Evolutionary conservation across 371 early-diverging fungal genomes (phyloP).

Genomic region (Nematocida sp.): DNA sequence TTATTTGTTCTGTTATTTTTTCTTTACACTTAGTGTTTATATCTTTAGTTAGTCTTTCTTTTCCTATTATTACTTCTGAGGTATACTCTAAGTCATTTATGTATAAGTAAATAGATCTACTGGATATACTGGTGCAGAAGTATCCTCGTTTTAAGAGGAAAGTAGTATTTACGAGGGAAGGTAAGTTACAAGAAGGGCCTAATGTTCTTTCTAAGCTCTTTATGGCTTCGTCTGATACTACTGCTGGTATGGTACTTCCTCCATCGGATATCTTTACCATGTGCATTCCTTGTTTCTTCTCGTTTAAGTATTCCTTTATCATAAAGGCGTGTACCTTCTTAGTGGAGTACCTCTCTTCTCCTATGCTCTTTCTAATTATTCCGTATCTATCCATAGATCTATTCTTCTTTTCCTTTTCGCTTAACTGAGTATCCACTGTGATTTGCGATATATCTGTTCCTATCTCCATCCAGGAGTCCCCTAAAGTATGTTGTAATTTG

Average conservation of each 20-base stretch:
- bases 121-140: too few relatives aligned
- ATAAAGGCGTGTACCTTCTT: too few relatives aligned
- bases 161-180: neutral
- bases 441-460: constrained; percentile 14
- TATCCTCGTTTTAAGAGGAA: neutral
- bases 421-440: neutral
- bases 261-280: too few relatives aligned
- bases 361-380: neutral
- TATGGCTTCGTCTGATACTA: constrained; percentile 7
- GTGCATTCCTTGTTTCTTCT: too few relatives aligned
- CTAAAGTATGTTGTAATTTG: constrained; percentile 6
- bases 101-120: too few relatives aligned
- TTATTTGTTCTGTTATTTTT: neutral
- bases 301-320: too few relatives aligned
- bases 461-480: constrained; percentile 25
- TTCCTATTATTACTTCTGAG: neutral
- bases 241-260: neutral
- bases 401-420: neutral
- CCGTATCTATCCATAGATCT: constrained; percentile 4
- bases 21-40: neutral
- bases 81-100: too few relatives aligned
- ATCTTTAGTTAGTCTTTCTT: neutral
- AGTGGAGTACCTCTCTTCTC: too few relatives aligned
- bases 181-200: neutral
- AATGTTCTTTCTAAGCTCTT: neutral